These are phyloP conservation scores for Hypoxylon sp. DNA, from an alignment of 2,329 filamentous ascomycete species.

Conservation along the genomic window DNA sequence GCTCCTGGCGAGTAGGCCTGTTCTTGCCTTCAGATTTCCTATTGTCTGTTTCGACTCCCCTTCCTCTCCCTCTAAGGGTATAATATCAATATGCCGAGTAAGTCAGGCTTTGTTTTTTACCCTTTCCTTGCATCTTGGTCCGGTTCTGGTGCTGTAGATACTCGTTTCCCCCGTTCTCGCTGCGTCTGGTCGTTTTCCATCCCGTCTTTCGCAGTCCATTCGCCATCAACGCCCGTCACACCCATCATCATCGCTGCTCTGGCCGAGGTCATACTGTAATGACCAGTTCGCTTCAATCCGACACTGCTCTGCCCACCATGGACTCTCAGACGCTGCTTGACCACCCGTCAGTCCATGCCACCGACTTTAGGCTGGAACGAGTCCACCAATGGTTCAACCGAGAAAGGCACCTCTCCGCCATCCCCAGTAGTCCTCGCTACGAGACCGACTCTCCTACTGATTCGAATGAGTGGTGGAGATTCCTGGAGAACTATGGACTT, in stretches of 20 bases:
- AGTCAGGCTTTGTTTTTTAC: conserved; percentile 20
- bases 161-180: neutral
- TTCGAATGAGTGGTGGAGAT: conserved; percentile 1
- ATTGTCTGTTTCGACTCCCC: conserved; percentile 1
- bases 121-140: neutral
- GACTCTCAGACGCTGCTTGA: neutral
- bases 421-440: neutral
- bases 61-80: conserved; percentile 2
- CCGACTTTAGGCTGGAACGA: neutral
- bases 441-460: neutral
- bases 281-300: neutral
- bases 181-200: neutral
- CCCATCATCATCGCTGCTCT: neutral
- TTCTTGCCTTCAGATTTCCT: conserved; percentile 6
- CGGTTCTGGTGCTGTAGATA: neutral
- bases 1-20: neutral
- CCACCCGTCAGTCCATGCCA: neutral
- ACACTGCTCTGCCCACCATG: neutral
- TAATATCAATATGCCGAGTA: conserved; percentile 42
- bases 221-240: neutral
- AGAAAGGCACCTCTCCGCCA: conserved; percentile 8
- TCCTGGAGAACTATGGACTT: neutral
- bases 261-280: conserved; percentile 18
- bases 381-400: conserved; percentile 17
- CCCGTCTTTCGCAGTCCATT: neutral